Percentiles rank a stretch among this genome's conserved stretches.
Conservation (phyloP, 2,329 filamentous ascomycete species). For the Cytospora piceae region DNA sequence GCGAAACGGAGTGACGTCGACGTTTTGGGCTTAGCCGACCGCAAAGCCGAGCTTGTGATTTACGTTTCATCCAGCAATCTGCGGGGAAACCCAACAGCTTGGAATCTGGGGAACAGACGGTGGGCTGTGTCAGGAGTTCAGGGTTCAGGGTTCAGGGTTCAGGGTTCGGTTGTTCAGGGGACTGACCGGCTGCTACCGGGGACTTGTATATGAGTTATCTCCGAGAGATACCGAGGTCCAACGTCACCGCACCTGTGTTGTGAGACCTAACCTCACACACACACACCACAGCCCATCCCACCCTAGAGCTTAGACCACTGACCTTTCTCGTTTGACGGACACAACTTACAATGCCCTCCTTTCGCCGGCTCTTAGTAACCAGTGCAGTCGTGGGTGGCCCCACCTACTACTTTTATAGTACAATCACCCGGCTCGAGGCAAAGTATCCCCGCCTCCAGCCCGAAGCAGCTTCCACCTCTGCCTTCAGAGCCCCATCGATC, state of each 20-base stretch:
- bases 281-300: no score
- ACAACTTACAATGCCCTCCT: slow-evolving; percentile 9
- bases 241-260: neutral
- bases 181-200: neutral
- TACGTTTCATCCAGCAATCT: slow-evolving; percentile 11
- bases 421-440: slow-evolving; percentile 14
- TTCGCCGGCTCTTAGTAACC: slow-evolving; percentile 14
- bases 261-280: neutral
- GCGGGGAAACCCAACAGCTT: slow-evolving; percentile 18
- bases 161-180: neutral
- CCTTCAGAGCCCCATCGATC: slow-evolving; percentile 2
- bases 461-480: slow-evolving; percentile 8
- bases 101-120: slow-evolving; percentile 2
- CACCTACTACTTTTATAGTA: slow-evolving; percentile 10
- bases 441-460: slow-evolving; percentile 21
- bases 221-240: slow-evolving; percentile 2
- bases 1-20: slow-evolving; percentile 28
- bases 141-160: neutral
- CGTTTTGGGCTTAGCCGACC: slow-evolving; percentile 29
- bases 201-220: neutral
- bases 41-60: slow-evolving; percentile 30
- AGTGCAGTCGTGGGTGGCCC: slow-evolving; percentile 15
- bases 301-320: neutral
- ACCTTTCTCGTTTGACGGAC: no score
- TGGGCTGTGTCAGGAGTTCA: neutral